These are phyloP conservation scores for Sclerotinia nivalis DNA, from an alignment of 2,329 filamentous ascomycete species.

Conservation along the genomic window DNA sequence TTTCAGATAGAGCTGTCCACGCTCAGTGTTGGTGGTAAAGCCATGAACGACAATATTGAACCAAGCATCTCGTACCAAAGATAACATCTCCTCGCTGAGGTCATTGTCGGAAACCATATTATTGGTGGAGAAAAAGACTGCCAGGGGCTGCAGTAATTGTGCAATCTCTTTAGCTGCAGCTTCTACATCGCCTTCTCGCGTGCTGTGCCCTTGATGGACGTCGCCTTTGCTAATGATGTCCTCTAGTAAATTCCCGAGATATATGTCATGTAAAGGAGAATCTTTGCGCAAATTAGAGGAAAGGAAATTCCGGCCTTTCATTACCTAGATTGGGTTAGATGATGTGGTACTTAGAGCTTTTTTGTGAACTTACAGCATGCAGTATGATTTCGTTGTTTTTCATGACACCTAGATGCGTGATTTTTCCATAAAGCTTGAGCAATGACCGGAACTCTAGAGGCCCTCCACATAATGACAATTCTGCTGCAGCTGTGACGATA, in stretches of 20 bases:
- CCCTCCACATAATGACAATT: slow-evolving; percentile 74
- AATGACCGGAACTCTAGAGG: slow-evolving; percentile 81
- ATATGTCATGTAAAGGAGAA: slow-evolving; percentile 78
- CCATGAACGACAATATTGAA: slow-evolving; percentile 97
- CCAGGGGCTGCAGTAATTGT: slow-evolving; percentile 84
- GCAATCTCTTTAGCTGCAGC: slow-evolving; percentile 84
- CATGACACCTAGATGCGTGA: slow-evolving; percentile 71
- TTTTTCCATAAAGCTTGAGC: slow-evolving; percentile 77
- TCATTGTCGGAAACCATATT: slow-evolving; percentile 51
- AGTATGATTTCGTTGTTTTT: slow-evolving; percentile 68
- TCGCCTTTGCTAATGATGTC: slow-evolving; percentile 89
- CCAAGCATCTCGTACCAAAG: slow-evolving; percentile 87
- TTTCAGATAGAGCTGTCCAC: slow-evolving; percentile 69
- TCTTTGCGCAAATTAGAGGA: slow-evolving; percentile 67
- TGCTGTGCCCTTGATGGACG: slow-evolving; percentile 70
- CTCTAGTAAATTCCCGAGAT: slow-evolving; percentile 80
- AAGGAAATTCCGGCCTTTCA: slow-evolving; percentile 77
- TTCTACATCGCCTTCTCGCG: slow-evolving; percentile 76
- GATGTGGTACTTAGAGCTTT: slow-evolving; percentile 1
- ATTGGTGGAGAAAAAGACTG: slow-evolving; percentile 73
- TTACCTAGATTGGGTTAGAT: slow-evolving; percentile 52
- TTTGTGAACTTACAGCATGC: slow-evolving; percentile 61
- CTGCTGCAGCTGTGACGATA: slow-evolving; percentile 80
- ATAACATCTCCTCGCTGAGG: slow-evolving; percentile 67
- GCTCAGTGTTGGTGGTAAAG: slow-evolving; percentile 72